A percentile compares a stretch with the other conserved stretches of the same genome.
phyloP scores from a whole-genome alignment of 1,284 basidiomycete species.

The Rhodotorula glutinis region DNA sequence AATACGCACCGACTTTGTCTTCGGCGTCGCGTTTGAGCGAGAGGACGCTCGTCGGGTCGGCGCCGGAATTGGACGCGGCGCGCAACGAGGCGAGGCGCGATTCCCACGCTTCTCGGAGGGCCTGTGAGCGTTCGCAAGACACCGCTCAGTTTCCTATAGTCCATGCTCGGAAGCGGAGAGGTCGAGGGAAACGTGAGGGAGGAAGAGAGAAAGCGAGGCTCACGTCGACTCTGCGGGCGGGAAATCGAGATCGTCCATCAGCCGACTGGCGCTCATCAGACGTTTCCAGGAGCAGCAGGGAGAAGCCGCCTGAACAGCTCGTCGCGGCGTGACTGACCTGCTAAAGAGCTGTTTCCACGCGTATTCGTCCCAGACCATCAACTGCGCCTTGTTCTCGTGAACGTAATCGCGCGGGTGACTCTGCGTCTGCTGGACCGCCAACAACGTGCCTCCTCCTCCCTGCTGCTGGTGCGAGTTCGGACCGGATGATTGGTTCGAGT shows the following conservation, averaged over 20 bases:
- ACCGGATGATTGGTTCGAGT: too few relatives aligned
- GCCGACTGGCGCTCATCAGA: too few relatives aligned
- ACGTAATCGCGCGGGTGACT: slow-evolving; percentile 34
- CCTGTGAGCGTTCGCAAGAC: background rate
- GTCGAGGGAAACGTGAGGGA: background rate
- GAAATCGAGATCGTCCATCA: too few relatives aligned
- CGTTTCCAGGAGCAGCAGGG: too few relatives aligned
- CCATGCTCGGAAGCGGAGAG: too few relatives aligned
- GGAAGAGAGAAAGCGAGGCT: background rate
- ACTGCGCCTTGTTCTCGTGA: slow-evolving; percentile 12
- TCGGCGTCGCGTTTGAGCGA: slow-evolving; percentile 15
- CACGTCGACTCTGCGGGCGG: slow-evolving; percentile 22
- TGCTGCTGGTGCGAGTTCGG: background rate
- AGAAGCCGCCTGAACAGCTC: too few relatives aligned
- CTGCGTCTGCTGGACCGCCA: slow-evolving; percentile 28
- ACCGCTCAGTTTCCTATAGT: too few relatives aligned
- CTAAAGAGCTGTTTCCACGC: slow-evolving; percentile 31
- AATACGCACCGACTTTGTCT: slow-evolving; percentile 28
- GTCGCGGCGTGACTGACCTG: background rate
- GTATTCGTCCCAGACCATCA: slow-evolving; percentile 36
- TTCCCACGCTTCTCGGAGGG: slow-evolving; percentile 35
- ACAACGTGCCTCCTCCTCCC: slow-evolving; percentile 5
- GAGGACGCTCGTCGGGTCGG: slow-evolving; percentile 23
- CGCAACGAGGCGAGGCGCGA: slow-evolving; percentile 13
- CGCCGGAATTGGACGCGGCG: slow-evolving; percentile 23